Evolutionary conservation across 306 rosid genomes (phyloP), one percentile per base, ranked within the genome.

Genomic region (Glycyrrhiza uralensis): DNA sequence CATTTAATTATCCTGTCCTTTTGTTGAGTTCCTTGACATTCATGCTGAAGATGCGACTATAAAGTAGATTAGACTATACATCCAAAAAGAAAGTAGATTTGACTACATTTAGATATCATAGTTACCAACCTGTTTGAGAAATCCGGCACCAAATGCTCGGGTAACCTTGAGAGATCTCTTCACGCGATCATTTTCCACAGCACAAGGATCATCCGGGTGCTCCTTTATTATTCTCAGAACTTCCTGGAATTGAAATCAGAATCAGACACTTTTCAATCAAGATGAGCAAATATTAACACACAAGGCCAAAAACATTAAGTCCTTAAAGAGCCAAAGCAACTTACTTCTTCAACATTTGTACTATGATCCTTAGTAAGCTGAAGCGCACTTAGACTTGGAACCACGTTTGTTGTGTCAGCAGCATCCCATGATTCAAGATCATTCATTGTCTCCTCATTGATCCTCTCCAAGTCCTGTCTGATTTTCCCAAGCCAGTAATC

Each of bases 81-180:
- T n/a, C n/a, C n/a, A n/a, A n/a, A n/a, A n/a, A n/a, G n/a, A 44
- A 54, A 78, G 54, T 58, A 65, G 30, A 36, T 35, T 33, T 30
- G 44, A 38, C 3, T 14, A 30, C 32, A 41, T 58, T 32, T 45
- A 52, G 39, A 38, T 14, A 65, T 41, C 12, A 36, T 52, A 56
- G 30, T 23, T 42, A 15, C 47, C 23, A 72, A 95, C 99, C 99
- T 92, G 96, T 85, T 95, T 95, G 78, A 95, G 97, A 77, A 89
- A 95, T 62, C 97, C 99, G 3, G 99, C 97, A 59, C 99, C 99
- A 35, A 92, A 95, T 7, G 99, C 97, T 18, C 97, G 87, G 3
- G 99, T 91, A 66, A 95, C 99, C 90, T 89, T 92, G 82, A 95
- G 82, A 42, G 92, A 91, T 60, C 99, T 97, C 78, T 95, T 95